Evolutionary conservation across 805 yeast genomes (phyloP).

Genomic region (Suhomyces sp.): DNA sequence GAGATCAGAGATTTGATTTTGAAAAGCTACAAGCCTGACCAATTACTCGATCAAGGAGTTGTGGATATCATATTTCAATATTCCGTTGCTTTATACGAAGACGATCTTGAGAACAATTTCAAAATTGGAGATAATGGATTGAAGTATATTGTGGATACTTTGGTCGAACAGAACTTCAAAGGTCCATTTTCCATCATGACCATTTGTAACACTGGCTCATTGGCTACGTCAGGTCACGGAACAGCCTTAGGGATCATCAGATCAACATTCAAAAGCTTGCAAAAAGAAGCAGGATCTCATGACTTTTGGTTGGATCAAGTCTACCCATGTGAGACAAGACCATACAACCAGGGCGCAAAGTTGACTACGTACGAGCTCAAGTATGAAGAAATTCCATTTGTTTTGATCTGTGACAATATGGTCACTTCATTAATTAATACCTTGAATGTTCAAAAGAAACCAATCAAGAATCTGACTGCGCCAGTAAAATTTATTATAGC

Average conservation of each 20-base stretch:
- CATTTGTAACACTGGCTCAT: conserved; percentile 93
- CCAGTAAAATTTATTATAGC: conserved; percentile 88
- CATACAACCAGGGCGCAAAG: conserved; percentile 94
- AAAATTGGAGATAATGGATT: conserved; percentile 81
- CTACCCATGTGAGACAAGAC: conserved; percentile 91
- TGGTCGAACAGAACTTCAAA: conserved; percentile 45
- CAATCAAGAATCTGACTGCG: conserved; percentile 31
- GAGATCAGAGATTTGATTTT: conserved; percentile 41
- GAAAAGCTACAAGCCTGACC: conserved; percentile 10
- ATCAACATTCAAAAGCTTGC: conserved; percentile 51
- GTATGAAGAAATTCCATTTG: conserved; percentile 82
- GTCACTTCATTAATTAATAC: conserved; percentile 67
- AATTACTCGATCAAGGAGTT: conserved; percentile 22
- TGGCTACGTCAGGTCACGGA: conserved; percentile 97
- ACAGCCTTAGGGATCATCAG: conserved; percentile 93
- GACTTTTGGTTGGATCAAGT: conserved; percentile 61
- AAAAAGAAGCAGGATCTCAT: conserved; percentile 23
- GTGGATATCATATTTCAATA: conserved; percentile 39
- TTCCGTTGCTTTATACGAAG: conserved; percentile 58
- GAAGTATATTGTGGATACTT: conserved; percentile 51
- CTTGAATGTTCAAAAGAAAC: conserved; percentile 31
- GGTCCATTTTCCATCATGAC: conserved; percentile 82
- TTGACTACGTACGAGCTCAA: conserved; percentile 88
- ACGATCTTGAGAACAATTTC: conserved; percentile 75
- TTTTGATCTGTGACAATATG: conserved; percentile 89